Evolutionary conservation across 2,329 filamentous ascomycete genomes (phyloP), one percentile per base, ranked within the genome.

Genomic region (Botryotinia narcissicola): DNA sequence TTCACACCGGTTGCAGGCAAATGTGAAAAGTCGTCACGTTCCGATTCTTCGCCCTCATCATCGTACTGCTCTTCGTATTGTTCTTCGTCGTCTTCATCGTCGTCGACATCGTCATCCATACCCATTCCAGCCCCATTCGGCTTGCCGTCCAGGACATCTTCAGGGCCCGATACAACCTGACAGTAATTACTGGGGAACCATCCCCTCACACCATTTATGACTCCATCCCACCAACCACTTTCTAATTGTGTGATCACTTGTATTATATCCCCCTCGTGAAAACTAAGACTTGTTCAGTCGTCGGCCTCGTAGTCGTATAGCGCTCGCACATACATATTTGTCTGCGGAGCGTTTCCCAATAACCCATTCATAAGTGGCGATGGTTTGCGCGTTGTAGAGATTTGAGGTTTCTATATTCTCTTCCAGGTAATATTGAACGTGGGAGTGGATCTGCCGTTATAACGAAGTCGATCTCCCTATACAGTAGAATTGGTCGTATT

Each of bases 181-280:
- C 96, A 98, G 84, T 99, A 99, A 83, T 99, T 99, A 86, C 95
- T 98, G 54, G 96, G 96, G 82, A 99, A 99, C 96, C 96, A 99
- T 82, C 96, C 96, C 81, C 96, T 91, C 78, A 97, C 93, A 74
- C 95, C 94, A 80, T 98, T 96, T 82, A 99, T 97, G 73, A 99
- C 94, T 67, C 96, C 96, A 84, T 99, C 96, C 96, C 96, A 99
- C 96, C 96, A 99, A 73, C 96, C 96, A 80, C 95, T 98, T 83
- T 99, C 96, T 73, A 98, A 87, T 84, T 98, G 95, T 71, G 96
- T 99, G 79, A 99, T 95, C 79, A 99, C 96, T 84, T 98, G 95
- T 80, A 99, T 99, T 78, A 98, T 91, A 84, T 99, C 96, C 80
- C 96, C 96, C 82, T 97, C 93, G 79, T 94, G 93, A 83, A 99